Percentiles rank a stretch among this genome's conserved stretches.
Evolutionary conservation across 2,329 filamentous ascomycete species (phyloP).

Genomic region (Hypoxylon sp.): DNA sequence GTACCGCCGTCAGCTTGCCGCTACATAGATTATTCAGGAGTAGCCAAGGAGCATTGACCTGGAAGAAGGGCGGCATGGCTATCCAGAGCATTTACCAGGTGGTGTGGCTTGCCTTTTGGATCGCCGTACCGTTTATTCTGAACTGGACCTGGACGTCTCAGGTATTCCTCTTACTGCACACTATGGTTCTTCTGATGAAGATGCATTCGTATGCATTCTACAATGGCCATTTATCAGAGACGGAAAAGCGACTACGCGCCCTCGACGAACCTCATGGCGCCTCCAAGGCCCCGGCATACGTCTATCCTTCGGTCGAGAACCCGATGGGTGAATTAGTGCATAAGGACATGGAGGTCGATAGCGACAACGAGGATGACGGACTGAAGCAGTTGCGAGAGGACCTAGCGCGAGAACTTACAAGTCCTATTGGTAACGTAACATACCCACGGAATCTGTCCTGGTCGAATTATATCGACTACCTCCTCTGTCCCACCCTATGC

Average conservation of each 20-base stretch:
- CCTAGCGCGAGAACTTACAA: conserved; percentile 91
- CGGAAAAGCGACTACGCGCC: conserved; percentile 81
- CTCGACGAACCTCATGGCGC: conserved; percentile 83
- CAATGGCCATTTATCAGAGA: conserved; percentile 93
- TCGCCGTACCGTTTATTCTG: conserved; percentile 84
- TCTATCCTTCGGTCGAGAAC: conserved; percentile 77
- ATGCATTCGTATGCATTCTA: conserved; percentile 99
- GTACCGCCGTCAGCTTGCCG: conserved; percentile 78
- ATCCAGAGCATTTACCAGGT: conserved; percentile 87
- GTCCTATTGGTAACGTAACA: conserved; percentile 88
- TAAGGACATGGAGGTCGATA: conserved; percentile 55
- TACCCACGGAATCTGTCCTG: conserved; percentile 91
- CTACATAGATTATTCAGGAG: conserved; percentile 78
- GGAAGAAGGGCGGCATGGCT: conserved; percentile 82
- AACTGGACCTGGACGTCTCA: conserved; percentile 98
- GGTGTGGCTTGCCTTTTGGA: conserved; percentile 86
- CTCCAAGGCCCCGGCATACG: conserved; percentile 78
- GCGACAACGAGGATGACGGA: conserved; percentile 60
- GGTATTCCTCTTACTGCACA: conserved; percentile 93
- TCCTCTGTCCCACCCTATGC: conserved; percentile 94
- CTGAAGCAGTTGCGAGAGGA: conserved; percentile 83
- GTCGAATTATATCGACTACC: conserved; percentile 86
- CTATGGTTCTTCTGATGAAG: conserved; percentile 96
- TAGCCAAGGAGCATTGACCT: conserved; percentile 72
- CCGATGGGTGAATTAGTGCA: conserved; percentile 58